These are phyloP conservation scores for Platanthera zijinensis DNA, from an alignment of 106 monocot genomes.

Conservation along the genomic window DNA sequence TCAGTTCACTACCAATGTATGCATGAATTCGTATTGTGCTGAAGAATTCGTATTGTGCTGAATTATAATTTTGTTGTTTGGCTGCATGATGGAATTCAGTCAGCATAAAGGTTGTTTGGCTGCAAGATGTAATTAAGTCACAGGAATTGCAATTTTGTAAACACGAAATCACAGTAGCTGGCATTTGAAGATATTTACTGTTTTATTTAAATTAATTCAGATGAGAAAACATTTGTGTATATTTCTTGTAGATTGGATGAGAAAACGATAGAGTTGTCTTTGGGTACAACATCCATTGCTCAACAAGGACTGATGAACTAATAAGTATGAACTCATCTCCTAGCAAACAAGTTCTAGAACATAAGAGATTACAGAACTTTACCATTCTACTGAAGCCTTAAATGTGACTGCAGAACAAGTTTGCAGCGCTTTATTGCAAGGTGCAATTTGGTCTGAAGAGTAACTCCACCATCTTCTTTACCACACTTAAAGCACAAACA, in stretches of 20 bases:
- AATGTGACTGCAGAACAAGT: constrained; percentile 62
- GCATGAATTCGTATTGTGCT: too few species aligned
- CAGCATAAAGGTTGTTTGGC: too few species aligned
- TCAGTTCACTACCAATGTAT: too few species aligned
- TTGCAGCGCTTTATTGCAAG: constrained; percentile 43
- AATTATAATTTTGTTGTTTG: too few species aligned
- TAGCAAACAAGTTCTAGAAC: constrained; percentile 59
- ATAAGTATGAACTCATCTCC: constrained; percentile 54
- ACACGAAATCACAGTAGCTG: too few species aligned
- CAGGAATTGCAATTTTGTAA: too few species aligned
- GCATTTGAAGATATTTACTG: too few species aligned
- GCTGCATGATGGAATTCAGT: too few species aligned
- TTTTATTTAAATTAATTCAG: too few species aligned
- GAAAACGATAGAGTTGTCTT: constrained; percentile 80
- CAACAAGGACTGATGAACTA: constrained; percentile 36
- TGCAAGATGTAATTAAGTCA: too few species aligned
- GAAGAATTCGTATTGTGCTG: too few species aligned
- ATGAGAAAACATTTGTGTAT: too few species aligned
- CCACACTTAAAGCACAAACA: background rate
- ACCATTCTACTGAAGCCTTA: constrained; percentile 88
- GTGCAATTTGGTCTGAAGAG: constrained; percentile 19
- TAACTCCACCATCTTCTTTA: background rate
- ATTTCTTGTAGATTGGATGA: constrained; percentile 57
- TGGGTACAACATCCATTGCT: constrained; percentile 47
- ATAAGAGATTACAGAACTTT: constrained; percentile 81